Conservation (phyloP, 164 flowering plant species). For the Stephania cephalantha region DNA sequence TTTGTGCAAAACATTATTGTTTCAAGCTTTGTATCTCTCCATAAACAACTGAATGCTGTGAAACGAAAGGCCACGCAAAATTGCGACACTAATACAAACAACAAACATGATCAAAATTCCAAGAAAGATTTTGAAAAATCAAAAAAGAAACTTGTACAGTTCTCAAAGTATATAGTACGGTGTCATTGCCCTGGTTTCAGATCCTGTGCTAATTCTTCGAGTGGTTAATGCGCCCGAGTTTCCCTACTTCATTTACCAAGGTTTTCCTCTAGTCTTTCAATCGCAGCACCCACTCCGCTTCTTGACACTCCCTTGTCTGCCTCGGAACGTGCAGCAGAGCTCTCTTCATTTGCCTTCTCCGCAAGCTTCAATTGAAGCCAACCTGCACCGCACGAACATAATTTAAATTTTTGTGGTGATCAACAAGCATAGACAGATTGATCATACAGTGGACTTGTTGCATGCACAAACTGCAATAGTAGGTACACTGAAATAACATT, state of each 20-base stretch:
- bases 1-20: background rate
- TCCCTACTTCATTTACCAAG: slow-evolving; percentile 31
- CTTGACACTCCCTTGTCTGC: slow-evolving; percentile 20
- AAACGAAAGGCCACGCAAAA: no score
- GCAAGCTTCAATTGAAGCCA: slow-evolving; percentile 80
- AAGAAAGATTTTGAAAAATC: no score
- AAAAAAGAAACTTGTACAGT: background rate
- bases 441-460: background rate
- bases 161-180: background rate
- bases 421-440: background rate
- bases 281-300: slow-evolving; percentile 69
- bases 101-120: no score
- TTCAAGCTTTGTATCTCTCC: no score
- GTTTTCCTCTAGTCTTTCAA: slow-evolving; percentile 67
- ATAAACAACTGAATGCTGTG: no score
- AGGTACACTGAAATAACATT: background rate
- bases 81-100: no score
- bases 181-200: background rate
- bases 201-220: background rate
- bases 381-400: slow-evolving; percentile 30
- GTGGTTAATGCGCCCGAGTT: background rate
- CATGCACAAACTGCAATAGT: background rate
- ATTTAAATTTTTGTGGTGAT: background rate
- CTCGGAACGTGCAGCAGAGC: slow-evolving; percentile 17
- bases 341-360: slow-evolving; percentile 67